A percentile compares a stretch with the other conserved stretches of the same genome.
Conservation (phyloP, 139 green algal species). For the Pleodorina starrii region DNA sequence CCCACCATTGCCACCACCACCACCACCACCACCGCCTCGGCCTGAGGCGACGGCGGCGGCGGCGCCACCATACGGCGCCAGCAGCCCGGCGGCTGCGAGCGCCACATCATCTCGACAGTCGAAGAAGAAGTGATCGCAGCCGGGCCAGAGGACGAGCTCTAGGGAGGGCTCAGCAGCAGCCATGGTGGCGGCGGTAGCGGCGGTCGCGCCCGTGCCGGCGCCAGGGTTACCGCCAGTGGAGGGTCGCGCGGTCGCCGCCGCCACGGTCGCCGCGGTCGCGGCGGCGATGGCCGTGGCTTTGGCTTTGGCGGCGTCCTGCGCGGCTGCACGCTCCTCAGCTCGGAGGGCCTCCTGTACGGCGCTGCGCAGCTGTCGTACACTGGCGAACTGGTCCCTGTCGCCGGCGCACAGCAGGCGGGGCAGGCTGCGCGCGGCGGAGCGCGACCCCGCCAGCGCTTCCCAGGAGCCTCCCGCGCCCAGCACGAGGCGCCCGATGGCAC, state of each 20-base stretch:
- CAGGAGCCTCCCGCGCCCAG: slow-evolving; percentile 13
- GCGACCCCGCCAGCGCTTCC: background rate
- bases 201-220: background rate
- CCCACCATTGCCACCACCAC: background rate
- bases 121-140: slow-evolving; percentile 39
- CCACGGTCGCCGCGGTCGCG: background rate
- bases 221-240: background rate
- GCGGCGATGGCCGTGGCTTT: too few species aligned
- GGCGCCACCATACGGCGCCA: background rate
- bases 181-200: background rate
- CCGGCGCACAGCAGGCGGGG: slow-evolving; percentile 18
- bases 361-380: background rate
- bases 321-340: background rate
- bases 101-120: background rate
- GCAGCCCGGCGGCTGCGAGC: background rate
- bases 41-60: too few species aligned
- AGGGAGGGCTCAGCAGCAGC: background rate
- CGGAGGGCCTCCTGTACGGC: background rate
- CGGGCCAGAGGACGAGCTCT: background rate
- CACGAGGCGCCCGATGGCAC: background rate
- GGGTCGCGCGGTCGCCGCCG: background rate
- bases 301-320: background rate
- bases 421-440: background rate
- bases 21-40: background rate
- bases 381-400: slow-evolving; percentile 16